phyloP scores from a whole-genome alignment of 164 flowering plant species.

The Echeveria elegans region DNA sequence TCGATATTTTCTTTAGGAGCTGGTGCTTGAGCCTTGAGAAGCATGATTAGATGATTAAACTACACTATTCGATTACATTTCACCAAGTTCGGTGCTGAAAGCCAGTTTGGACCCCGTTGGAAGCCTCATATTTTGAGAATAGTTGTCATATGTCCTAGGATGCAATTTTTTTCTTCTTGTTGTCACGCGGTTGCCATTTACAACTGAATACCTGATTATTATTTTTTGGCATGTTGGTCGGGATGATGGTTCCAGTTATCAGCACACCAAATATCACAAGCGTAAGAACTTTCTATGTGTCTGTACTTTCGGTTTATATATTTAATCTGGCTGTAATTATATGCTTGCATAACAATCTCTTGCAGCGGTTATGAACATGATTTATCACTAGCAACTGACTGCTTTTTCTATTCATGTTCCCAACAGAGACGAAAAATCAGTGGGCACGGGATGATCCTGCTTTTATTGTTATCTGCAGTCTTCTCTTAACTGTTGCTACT shows the following conservation, averaged over 20 bases:
- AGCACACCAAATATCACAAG: conserved; percentile 97
- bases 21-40: conserved; percentile 1
- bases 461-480: conserved; percentile 88
- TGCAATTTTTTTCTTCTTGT: too few relatives aligned
- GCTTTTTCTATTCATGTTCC: conserved; percentile 13
- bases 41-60: too few relatives aligned
- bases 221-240: background rate
- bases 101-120: too few relatives aligned
- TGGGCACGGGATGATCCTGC: conserved; percentile 99
- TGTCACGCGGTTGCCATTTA: too few relatives aligned
- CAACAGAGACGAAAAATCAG: conserved; percentile 97
- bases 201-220: background rate
- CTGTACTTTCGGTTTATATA: background rate
- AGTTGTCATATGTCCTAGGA: background rate
- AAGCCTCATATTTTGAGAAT: background rate
- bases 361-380: background rate
- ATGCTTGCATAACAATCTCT: background rate
- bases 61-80: too few relatives aligned
- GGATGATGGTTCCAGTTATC: conserved; percentile 25
- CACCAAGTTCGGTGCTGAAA: too few relatives aligned
- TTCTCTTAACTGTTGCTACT: conserved; percentile 76
- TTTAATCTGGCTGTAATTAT: background rate
- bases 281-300: conserved; percentile 47
- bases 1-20: background rate
- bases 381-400: conserved; percentile 1